These are phyloP conservation scores for Podospora fimiseda DNA, from an alignment of 495 filamentous ascomycete genomes.

Conservation along the genomic window DNA sequence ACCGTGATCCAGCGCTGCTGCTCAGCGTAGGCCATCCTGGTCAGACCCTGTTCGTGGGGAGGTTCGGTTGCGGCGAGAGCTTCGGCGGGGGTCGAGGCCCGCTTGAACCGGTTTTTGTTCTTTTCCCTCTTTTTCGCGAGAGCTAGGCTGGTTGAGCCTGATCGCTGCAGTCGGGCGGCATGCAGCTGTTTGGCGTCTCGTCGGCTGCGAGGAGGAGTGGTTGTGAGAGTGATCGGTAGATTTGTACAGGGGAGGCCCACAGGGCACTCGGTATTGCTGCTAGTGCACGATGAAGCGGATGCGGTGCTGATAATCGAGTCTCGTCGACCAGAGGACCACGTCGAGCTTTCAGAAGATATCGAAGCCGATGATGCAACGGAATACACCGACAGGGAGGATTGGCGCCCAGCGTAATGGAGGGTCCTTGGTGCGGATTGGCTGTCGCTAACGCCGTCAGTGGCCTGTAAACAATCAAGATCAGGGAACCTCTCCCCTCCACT, in stretches of 20 bases:
- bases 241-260: not conserved
- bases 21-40: slow-evolving; percentile 49
- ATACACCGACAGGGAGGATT: slow-evolving; percentile 23
- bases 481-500: slow-evolving; percentile 23
- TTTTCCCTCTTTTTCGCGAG: slow-evolving; percentile 21
- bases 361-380: slow-evolving; percentile 21
- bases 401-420: slow-evolving; percentile 11
- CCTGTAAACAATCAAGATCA: slow-evolving; percentile 26
- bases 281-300: slow-evolving; percentile 3
- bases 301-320: slow-evolving; percentile 24
- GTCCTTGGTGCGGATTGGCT: slow-evolving; percentile 5
- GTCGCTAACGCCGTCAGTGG: slow-evolving; percentile 1
- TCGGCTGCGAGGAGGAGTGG: slow-evolving; percentile 26
- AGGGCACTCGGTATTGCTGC: slow-evolving; percentile 2
- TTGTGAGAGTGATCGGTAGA: too few species aligned
- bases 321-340: slow-evolving; percentile 10
- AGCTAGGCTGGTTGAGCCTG: slow-evolving; percentile 28
- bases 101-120: slow-evolving; percentile 25
- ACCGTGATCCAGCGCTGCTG: slow-evolving; percentile 93
- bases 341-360: slow-evolving; percentile 5
- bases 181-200: slow-evolving; percentile 32
- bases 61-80: slow-evolving; percentile 27
- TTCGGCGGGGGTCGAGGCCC: slow-evolving; percentile 23
- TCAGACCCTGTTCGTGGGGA: slow-evolving; percentile 33
- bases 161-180: slow-evolving; percentile 26